Percentiles rank a stretch among this genome's conserved stretches.
Evolutionary conservation across 2,329 filamentous ascomycete species (phyloP).

Genomic region (Colletotrichum phormii): DNA sequence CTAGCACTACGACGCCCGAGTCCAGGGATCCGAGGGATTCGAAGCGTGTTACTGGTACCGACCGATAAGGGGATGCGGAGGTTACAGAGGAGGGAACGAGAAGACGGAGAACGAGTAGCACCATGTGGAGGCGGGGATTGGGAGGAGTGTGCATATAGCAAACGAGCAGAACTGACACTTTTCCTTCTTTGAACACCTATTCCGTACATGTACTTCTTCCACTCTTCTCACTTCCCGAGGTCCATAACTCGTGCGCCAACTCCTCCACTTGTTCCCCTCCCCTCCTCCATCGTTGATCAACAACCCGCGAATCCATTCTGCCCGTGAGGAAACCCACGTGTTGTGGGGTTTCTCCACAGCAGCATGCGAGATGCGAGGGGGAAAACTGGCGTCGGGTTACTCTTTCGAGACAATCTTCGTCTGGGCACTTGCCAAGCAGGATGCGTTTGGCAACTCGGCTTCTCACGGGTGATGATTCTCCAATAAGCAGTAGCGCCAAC

Average conservation of each 20-base stretch:
- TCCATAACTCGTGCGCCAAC: not conserved
- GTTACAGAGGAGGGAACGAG: not conserved
- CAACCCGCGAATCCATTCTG: constrained; percentile 2
- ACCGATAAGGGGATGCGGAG: not conserved
- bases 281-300: not conserved
- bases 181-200: not conserved
- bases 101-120: not conserved
- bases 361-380: too few species aligned
- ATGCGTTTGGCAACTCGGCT: not conserved
- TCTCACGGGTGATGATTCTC: not conserved
- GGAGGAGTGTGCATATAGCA: not conserved
- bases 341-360: not conserved
- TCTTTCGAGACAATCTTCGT: not conserved
- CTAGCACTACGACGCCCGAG: not conserved
- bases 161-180: not conserved
- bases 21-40: not conserved
- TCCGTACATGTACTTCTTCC: not conserved
- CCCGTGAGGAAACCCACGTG: not conserved
- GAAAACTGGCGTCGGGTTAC: not conserved
- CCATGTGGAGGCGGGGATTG: constrained; percentile 1
- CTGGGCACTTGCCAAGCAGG: not conserved
- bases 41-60: not conserved
- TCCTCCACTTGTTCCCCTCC: not conserved
- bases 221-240: not conserved
- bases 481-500: not conserved